Base-by-base conservation (phyloP, 2,329 filamentous ascomycete species). In the Ophiocordyceps sinensis region DNA sequence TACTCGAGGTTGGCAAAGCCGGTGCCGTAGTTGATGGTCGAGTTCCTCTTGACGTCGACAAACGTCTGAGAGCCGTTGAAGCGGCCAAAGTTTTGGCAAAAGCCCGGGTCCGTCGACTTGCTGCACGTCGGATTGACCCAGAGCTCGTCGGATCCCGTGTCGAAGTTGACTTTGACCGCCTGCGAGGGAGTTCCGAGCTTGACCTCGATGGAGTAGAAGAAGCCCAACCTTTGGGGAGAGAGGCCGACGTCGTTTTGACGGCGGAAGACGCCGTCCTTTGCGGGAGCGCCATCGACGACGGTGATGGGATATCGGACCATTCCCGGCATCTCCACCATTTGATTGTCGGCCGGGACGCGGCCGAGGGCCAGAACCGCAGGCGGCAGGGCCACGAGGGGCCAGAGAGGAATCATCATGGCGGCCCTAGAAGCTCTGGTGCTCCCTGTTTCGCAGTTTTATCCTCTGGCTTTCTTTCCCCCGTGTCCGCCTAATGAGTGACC, bases 121-220 rank as follows among this genome's bases (percentile, higher is more conserved):
- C 47, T 48, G 47, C 63, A 66, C 8, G 56, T 50, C 7, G 63
- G 63, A 42, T 66, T 64, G 31, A 66, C 60, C 63, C 63, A 66
- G 5, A 64, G 53, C 47, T 66, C 62, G 9, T 54, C 51, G 4
- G 63, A 65, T 14, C 62, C 62, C 0, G 63, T 66, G 43, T 66
- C 63, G 38, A 66, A 56, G 44, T 61, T 56, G 44, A 66, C 59
- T 29, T 52, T 59, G 36, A 66, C 58, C 4, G 47, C 41, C 42
- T 65, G 61, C 5, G 53, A 52, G 5, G 63, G 63, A 0, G 56
- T 62, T 9, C 63, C 63, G 30, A 66, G 49, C 12, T 46, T 44
- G 17, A 66, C 43, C 14, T 63, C 56, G 37, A 64, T 60, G 32
- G 56, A 60, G 51, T 66, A 63, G 42, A 60, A 58, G 44, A 56